phyloP scores from a whole-genome alignment of 2,329 filamentous ascomycete species.

The Claviceps sorghi region DNA sequence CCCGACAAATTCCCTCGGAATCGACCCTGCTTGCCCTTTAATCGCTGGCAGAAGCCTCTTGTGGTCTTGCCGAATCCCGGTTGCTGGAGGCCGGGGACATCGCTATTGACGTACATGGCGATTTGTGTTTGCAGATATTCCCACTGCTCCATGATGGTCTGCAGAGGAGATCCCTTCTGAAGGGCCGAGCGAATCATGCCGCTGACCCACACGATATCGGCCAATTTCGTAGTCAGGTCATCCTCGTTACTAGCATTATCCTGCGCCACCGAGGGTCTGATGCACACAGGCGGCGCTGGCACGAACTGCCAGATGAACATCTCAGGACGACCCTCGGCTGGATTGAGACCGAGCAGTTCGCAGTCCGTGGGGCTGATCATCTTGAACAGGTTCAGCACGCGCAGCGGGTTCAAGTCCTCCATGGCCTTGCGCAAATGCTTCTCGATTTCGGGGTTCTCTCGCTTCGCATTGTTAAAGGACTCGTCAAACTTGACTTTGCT shows the following conservation, averaged over 20 bases:
- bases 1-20: constrained; percentile 95
- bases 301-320: constrained; percentile 98
- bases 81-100: constrained; percentile 83
- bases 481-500: constrained; percentile 75
- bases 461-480: constrained; percentile 69
- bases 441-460: constrained; percentile 67
- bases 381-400: constrained; percentile 83
- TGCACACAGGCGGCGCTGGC: constrained; percentile 84
- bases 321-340: constrained; percentile 74
- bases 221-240: constrained; percentile 91
- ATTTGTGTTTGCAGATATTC: constrained; percentile 92
- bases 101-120: constrained; percentile 96
- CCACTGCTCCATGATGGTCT: constrained; percentile 96
- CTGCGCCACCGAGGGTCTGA: constrained; percentile 84
- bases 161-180: constrained; percentile 67
- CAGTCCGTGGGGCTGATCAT: constrained; percentile 74
- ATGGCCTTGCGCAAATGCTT: constrained; percentile 84
- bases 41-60: constrained; percentile 81
- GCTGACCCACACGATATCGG: constrained; percentile 88
- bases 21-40: constrained; percentile 94
- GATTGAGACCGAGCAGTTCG: constrained; percentile 78
- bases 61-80: constrained; percentile 77
- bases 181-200: constrained; percentile 72
- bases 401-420: constrained; percentile 83
- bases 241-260: constrained; percentile 91